phyloP scores from a whole-genome alignment of 1,139 yeast genomes.

The Hyphopichia wangnamkhiaoensis region DNA sequence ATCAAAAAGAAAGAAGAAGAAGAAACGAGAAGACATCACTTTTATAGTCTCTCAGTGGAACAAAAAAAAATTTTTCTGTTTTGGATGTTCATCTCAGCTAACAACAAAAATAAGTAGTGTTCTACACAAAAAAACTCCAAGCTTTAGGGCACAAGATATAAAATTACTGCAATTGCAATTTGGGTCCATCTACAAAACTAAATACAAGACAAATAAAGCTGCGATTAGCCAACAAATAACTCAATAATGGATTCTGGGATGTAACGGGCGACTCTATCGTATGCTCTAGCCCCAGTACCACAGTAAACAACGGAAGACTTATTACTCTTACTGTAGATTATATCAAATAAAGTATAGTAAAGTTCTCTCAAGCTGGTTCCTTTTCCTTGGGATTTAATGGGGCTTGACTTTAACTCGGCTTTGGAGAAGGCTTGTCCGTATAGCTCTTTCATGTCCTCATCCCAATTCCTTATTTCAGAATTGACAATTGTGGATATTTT shows the following conservation, averaged over 20 bases:
- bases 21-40: neutral
- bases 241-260: constrained; percentile 37
- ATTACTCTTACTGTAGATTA: constrained; percentile 35
- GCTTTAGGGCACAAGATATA: neutral
- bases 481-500: constrained; percentile 33
- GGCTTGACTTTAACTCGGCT: constrained; percentile 34
- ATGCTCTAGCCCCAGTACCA: constrained; percentile 52
- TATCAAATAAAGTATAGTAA: constrained; percentile 56
- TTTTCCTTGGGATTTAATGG: constrained; percentile 35
- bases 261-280: constrained; percentile 35
- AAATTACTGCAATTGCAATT: neutral
- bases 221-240: constrained; percentile 15
- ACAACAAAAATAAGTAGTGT: neutral
- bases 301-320: constrained; percentile 43
- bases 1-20: constrained; percentile 12
- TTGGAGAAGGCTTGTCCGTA: constrained; percentile 38
- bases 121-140: constrained; percentile 6
- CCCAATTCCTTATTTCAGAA: constrained; percentile 46
- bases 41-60: no score
- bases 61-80: constrained; percentile 7
- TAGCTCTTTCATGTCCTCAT: constrained; percentile 34
- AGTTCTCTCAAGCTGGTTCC: constrained; percentile 49
- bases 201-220: neutral
- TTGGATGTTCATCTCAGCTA: neutral
- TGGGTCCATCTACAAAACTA: no score